A percentile compares a stretch with the other conserved stretches of the same genome.
phyloP scores from a whole-genome alignment of 2,329 filamentous ascomycete genomes.

The Scedosporium minutisporum region DNA sequence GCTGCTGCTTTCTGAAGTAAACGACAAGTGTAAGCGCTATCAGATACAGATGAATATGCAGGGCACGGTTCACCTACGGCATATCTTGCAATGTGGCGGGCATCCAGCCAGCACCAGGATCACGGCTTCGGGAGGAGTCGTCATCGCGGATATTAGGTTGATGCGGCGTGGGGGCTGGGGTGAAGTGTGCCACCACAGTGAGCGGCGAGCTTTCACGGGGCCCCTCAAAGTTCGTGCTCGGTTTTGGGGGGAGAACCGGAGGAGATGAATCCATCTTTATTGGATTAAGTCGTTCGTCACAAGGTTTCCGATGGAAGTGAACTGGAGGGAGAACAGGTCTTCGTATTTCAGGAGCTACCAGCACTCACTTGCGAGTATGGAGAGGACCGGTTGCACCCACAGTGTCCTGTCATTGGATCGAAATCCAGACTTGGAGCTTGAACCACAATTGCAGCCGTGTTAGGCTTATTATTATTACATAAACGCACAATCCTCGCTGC shows the following conservation, averaged over 20 bases:
- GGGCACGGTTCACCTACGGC: conserved; percentile 46
- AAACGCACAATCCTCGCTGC: too few species aligned
- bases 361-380: too few species aligned
- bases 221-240: background rate
- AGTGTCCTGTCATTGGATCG: too few species aligned
- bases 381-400: too few species aligned
- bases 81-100: conserved; percentile 70
- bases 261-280: background rate
- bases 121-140: conserved; percentile 14
- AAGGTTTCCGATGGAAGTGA: too few species aligned
- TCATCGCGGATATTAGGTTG: background rate
- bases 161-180: background rate
- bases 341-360: too few species aligned
- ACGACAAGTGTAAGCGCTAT: conserved; percentile 2
- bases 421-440: too few species aligned
- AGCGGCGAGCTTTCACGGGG: background rate
- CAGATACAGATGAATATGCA: conserved; percentile 16
- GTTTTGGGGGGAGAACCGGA: background rate
- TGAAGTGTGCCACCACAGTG: background rate
- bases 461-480: too few species aligned
- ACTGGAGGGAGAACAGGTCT: too few species aligned
- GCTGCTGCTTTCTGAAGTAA: conserved; percentile 60
- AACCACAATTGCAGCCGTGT: too few species aligned
- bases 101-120: conserved; percentile 67
- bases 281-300: too few species aligned